Evolutionary conservation across 2,329 filamentous ascomycete species (phyloP).

Genomic region (Colletotrichum echinochloae): DNA sequence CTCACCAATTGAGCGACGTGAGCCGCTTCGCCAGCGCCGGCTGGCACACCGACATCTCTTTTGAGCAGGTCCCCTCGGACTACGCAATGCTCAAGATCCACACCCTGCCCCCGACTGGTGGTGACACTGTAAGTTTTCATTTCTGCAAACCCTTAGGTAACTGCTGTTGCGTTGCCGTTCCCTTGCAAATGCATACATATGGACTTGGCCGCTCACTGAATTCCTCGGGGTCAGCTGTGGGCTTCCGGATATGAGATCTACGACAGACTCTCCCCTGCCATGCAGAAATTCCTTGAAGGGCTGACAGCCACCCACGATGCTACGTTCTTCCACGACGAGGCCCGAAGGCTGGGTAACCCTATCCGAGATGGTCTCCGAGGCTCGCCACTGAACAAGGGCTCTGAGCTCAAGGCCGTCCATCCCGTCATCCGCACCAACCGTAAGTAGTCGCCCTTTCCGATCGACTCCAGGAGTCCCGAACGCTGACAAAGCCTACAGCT

Average conservation of each 20-base stretch:
- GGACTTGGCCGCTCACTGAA: slow-evolving; percentile 1
- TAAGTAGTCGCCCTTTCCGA: slow-evolving; percentile 4
- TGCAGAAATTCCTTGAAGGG: slow-evolving; percentile 60
- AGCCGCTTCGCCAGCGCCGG: slow-evolving; percentile 57
- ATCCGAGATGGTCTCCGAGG: slow-evolving; percentile 60
- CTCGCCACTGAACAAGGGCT: slow-evolving; percentile 68
- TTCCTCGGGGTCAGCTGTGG: slow-evolving; percentile 56
- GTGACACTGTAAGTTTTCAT: slow-evolving; percentile 48
- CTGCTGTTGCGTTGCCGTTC: background rate
- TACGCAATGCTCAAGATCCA: slow-evolving; percentile 61
- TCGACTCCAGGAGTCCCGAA: background rate
- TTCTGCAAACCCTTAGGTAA: background rate
- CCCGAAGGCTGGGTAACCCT: slow-evolving; percentile 59
- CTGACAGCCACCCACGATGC: slow-evolving; percentile 64
- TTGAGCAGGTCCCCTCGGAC: slow-evolving; percentile 59
- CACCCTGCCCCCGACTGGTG: slow-evolving; percentile 57
- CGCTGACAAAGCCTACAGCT: slow-evolving; percentile 43
- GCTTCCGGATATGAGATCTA: slow-evolving; percentile 65
- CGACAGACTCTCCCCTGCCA: slow-evolving; percentile 62
- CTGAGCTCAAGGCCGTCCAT: slow-evolving; percentile 61
- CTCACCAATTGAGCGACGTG: slow-evolving; percentile 63
- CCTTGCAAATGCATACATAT: slow-evolving; percentile 7
- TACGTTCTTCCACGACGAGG: slow-evolving; percentile 63
- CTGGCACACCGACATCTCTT: slow-evolving; percentile 54
- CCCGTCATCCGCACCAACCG: slow-evolving; percentile 70